Conservation (phyloP, 2,329 filamentous ascomycete species). For the Exophiala bonariae region DNA sequence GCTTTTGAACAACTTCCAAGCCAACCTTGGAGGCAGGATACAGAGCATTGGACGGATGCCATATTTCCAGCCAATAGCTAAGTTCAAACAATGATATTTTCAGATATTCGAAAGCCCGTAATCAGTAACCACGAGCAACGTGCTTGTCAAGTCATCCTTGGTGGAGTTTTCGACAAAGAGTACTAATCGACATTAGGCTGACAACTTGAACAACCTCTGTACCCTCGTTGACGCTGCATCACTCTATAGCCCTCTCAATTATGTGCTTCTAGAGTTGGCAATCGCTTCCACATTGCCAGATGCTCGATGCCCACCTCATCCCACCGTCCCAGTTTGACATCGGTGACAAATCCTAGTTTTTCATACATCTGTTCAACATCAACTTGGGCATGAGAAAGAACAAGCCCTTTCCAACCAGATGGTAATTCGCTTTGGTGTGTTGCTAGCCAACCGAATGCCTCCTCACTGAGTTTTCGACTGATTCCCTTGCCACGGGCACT, state of each 20-base stretch:
- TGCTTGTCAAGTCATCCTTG: too few species aligned
- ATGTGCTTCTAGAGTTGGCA: slow-evolving; percentile 27
- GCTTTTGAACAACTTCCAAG: too few species aligned
- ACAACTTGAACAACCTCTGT: too few species aligned
- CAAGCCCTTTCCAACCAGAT: slow-evolving; percentile 67
- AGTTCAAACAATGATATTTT: too few species aligned
- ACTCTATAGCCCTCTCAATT: not conserved
- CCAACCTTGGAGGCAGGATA: too few species aligned
- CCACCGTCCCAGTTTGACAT: slow-evolving; percentile 75
- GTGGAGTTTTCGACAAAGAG: too few species aligned
- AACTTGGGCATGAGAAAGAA: slow-evolving; percentile 78
- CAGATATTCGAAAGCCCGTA: too few species aligned
- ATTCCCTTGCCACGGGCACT: slow-evolving; percentile 67
- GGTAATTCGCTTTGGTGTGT: slow-evolving; percentile 53
- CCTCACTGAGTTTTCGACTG: slow-evolving; percentile 65
- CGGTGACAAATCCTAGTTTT: slow-evolving; percentile 70
- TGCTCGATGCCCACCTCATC: slow-evolving; percentile 81
- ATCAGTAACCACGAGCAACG: too few species aligned
- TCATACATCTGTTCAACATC: slow-evolving; percentile 65
- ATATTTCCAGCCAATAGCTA: too few species aligned
- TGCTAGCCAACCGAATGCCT: slow-evolving; percentile 67
- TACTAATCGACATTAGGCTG: too few species aligned
- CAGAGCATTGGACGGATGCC: too few species aligned
- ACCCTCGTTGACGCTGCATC: too few species aligned
- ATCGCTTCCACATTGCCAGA: slow-evolving; percentile 74